A percentile compares a stretch with the other conserved stretches of the same genome.
Conservation (phyloP, 345 rosid genomes). For the Toxicodendron radicans region DNA sequence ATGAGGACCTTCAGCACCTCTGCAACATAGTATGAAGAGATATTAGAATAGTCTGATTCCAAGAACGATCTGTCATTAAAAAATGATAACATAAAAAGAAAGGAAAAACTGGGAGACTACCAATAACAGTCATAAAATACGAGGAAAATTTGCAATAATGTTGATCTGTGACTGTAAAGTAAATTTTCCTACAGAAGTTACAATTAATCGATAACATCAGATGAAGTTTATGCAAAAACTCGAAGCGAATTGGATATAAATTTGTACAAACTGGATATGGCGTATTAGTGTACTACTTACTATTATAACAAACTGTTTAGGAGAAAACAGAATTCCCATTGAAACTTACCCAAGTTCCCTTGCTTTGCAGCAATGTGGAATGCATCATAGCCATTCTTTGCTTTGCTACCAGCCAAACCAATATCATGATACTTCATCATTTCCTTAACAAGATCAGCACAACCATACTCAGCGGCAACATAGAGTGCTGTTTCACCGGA, state of each 20-base stretch:
- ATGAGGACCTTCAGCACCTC: slow-evolving; percentile 64
- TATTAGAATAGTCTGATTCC: background rate
- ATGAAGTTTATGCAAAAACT: slow-evolving; percentile 1
- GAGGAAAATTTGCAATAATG: background rate
- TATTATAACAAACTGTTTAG: background rate
- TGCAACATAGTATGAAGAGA: slow-evolving; percentile 24
- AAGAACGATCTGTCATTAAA: background rate
- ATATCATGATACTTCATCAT: slow-evolving; percentile 59
- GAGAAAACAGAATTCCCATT: background rate
- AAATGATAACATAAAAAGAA: background rate
- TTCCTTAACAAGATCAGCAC: slow-evolving; percentile 60
- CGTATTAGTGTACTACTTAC: background rate
- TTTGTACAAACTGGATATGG: background rate
- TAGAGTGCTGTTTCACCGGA: slow-evolving; percentile 84
- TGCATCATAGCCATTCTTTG: slow-evolving; percentile 83
- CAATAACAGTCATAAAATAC: background rate
- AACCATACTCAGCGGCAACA: slow-evolving; percentile 78
- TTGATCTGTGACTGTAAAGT: background rate
- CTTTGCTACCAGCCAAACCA: slow-evolving; percentile 59
- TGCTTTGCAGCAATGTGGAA: slow-evolving; percentile 90
- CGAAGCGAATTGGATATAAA: background rate
- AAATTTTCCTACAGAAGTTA: background rate
- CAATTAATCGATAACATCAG: background rate
- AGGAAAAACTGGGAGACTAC: background rate
- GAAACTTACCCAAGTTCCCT: slow-evolving; percentile 64